Evolutionary conservation across 192 early-diverging fungal species (phyloP).

Genomic region (Rhizophagus prolifer): DNA sequence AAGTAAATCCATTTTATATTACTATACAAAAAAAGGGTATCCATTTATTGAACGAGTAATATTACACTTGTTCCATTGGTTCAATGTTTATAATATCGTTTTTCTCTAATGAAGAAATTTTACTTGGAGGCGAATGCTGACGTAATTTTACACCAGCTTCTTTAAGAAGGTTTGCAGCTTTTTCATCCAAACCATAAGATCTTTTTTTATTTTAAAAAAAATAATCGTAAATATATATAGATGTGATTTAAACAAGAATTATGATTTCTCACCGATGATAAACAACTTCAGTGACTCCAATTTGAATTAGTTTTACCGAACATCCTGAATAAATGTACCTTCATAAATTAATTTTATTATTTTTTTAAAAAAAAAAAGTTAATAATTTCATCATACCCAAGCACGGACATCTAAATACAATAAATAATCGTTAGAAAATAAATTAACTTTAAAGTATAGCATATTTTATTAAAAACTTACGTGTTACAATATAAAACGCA

Average conservation of each 20-base stretch:
- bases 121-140: conserved; percentile 67
- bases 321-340: conserved; percentile 66
- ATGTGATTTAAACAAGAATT: not conserved
- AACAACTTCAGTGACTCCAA: conserved; percentile 89
- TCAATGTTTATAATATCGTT: not conserved
- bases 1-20: too few species aligned
- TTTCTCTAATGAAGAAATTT: not conserved
- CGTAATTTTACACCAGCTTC: conserved; percentile 82
- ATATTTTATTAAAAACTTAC: conserved; percentile 35
- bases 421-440: not conserved
- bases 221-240: not conserved
- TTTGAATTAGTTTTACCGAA: conserved; percentile 95
- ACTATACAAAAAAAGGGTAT: not conserved
- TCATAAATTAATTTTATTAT: not conserved
- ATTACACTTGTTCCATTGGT: not conserved
- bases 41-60: not conserved
- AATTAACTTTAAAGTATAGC: not conserved
- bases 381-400: conserved; percentile 46
- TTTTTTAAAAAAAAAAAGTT: not conserved
- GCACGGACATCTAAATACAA: conserved; percentile 59
- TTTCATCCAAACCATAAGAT: conserved; percentile 93
- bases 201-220: conserved; percentile 40
- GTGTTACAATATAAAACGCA: conserved; percentile 96
- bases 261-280: conserved; percentile 47
- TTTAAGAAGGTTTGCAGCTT: conserved; percentile 76